Conservation (phyloP, 495 filamentous ascomycete genomes). For the Chaetomium fimeti region DNA sequence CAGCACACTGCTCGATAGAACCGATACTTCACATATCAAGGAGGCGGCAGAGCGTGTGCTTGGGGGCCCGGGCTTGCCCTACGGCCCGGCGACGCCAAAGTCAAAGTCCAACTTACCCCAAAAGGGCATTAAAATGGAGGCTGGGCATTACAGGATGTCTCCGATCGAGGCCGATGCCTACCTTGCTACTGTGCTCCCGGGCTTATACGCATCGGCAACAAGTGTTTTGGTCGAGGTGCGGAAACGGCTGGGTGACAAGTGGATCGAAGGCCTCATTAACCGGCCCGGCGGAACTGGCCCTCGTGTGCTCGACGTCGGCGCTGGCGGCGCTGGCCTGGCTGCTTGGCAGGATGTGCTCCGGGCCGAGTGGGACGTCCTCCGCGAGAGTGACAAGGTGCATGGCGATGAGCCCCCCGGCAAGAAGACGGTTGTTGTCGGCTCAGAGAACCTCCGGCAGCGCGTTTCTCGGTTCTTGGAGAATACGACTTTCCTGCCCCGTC, state of each 20-base stretch:
- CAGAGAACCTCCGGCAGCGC: slow-evolving; percentile 63
- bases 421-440: slow-evolving; percentile 52
- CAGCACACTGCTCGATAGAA: slow-evolving; percentile 59
- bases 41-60: slow-evolving; percentile 67
- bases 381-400: slow-evolving; percentile 46
- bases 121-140: slow-evolving; percentile 65
- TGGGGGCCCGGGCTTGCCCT: slow-evolving; percentile 70
- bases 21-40: slow-evolving; percentile 68
- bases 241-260: slow-evolving; percentile 76
- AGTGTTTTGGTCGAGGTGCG: slow-evolving; percentile 79
- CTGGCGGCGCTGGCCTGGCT: slow-evolving; percentile 76
- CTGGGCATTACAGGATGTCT: slow-evolving; percentile 68
- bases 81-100: slow-evolving; percentile 54
- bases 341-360: slow-evolving; percentile 82
- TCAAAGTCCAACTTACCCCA: slow-evolving; percentile 53
- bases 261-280: slow-evolving; percentile 67
- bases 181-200: slow-evolving; percentile 74
- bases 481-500: slow-evolving; percentile 85
- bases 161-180: slow-evolving; percentile 88
- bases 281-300: slow-evolving; percentile 65
- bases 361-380: slow-evolving; percentile 72
- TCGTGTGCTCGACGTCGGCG: slow-evolving; percentile 79
- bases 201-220: slow-evolving; percentile 70
- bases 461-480: slow-evolving; percentile 76
- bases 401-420: slow-evolving; percentile 44